A percentile compares a stretch with the other conserved stretches of the same genome.
These are phyloP conservation scores for Asterophora lycoperdoides DNA, from an alignment of 768 basidiomycete genomes.

Conservation along the genomic window DNA sequence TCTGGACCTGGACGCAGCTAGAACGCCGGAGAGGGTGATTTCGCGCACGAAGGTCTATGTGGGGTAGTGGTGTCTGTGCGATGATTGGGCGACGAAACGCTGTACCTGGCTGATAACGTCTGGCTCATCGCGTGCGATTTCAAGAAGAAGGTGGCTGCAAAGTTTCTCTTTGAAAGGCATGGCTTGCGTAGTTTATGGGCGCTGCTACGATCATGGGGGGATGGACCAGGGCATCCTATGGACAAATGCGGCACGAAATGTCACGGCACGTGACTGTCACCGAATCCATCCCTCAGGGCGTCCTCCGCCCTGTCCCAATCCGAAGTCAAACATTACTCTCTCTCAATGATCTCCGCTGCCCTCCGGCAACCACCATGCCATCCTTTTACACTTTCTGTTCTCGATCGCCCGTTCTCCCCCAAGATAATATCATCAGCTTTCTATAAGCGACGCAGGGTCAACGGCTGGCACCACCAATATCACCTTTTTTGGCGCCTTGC, in stretches of 20 bases:
- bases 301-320: background rate
- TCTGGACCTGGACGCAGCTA: background rate
- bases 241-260: slow-evolving; percentile 2
- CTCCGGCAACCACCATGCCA: background rate
- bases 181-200: background rate
- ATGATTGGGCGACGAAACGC: background rate
- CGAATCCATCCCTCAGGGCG: too few relatives aligned
- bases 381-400: background rate
- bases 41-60: slow-evolving; percentile 7
- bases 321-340: background rate
- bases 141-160: slow-evolving; percentile 6
- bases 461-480: background rate
- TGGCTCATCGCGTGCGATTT: slow-evolving; percentile 7
- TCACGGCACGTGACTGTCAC: slow-evolving; percentile 13
- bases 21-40: slow-evolving; percentile 3
- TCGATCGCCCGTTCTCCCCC: too few relatives aligned
- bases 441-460: slow-evolving; percentile 1
- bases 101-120: slow-evolving; percentile 7
- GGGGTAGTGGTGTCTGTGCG: background rate
- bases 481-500: too few relatives aligned
- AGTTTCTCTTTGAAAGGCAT: background rate
- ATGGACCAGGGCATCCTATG: too few relatives aligned
- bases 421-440: too few relatives aligned
- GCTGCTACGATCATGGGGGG: background rate
- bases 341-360: background rate